These are phyloP conservation scores for Candida andamanensis DNA, from an alignment of 805 yeast genomes.

Conservation along the genomic window DNA sequence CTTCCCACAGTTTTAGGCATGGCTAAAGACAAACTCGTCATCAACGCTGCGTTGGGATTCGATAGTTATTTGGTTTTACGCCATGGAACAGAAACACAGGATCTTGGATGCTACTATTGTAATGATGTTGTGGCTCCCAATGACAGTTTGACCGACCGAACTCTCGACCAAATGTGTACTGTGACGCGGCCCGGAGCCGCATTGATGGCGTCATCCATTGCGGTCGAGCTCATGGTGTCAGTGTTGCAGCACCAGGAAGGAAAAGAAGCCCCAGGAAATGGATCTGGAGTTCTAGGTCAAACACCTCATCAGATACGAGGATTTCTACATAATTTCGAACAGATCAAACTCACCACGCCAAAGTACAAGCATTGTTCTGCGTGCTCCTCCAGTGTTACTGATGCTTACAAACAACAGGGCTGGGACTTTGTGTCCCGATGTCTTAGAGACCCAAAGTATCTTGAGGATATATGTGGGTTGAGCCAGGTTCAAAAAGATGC, in stretches of 20 bases:
- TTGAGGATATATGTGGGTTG: slow-evolving; percentile 80
- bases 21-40: slow-evolving; percentile 63
- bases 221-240: slow-evolving; percentile 78
- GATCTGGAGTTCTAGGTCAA: slow-evolving; percentile 49
- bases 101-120: slow-evolving; percentile 90
- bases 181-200: slow-evolving; percentile 98
- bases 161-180: slow-evolving; percentile 97
- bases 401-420: slow-evolving; percentile 46
- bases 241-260: slow-evolving; percentile 60
- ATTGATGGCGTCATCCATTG: slow-evolving; percentile 75
- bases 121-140: slow-evolving; percentile 93
- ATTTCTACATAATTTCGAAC: slow-evolving; percentile 61
- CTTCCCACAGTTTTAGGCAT: slow-evolving; percentile 83
- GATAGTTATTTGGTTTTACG: slow-evolving; percentile 92
- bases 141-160: slow-evolving; percentile 80
- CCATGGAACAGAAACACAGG: slow-evolving; percentile 55
- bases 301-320: slow-evolving; percentile 92
- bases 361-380: slow-evolving; percentile 81
- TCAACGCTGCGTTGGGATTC: slow-evolving; percentile 93
- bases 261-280: slow-evolving; percentile 35
- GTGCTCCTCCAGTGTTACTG: slow-evolving; percentile 61
- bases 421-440: slow-evolving; percentile 83
- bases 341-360: slow-evolving; percentile 62
- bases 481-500: slow-evolving; percentile 67
- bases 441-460: slow-evolving; percentile 55